Base-by-base conservation (phyloP, 2,329 filamentous ascomycete species). In the Fusarium begoniae region DNA sequence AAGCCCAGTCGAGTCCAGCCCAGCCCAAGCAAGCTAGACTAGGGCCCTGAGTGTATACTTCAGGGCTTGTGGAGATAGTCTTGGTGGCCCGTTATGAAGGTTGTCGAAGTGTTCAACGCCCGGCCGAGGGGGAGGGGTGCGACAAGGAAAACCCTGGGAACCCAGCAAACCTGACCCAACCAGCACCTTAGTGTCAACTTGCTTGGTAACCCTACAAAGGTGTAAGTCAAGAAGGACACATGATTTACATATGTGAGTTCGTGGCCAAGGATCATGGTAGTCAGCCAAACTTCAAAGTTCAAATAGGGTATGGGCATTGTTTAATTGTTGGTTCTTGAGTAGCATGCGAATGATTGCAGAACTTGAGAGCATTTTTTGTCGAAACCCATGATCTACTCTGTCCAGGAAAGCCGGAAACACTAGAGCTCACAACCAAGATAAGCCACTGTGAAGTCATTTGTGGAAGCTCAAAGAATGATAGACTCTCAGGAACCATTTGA, bases 151-250 rank as follows among this genome's bases (percentile, higher is more conserved):
- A 50, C 54, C 54, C 61, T 66, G 65, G 48, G 53, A 62, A 63
- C 67, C 72, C 57, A 69, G 54, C 60, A 72, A 73, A 72, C 62
- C 66, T 64, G 56, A 64, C 57, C 66, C 69, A 74, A 72, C 66
- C 60, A 60, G 48, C 66, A 66, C 30, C 54, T 74, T 77, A 77
- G 75, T 77, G 71, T 66, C 67, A 69, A 73, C 66, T 69, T 72
- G 64, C 69, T 72, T 73, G 63, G 72, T 69, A 76, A 76, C 75
- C 71, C 69, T 77, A 75, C 75, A 63, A 70, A 60, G 59, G 72
- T 69, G 66, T 69, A 57, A 70, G 69, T 66, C 60, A 67, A 63
- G 62, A 75, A 73, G 72, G 50, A 65, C 69, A 75, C 73, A 72
- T 77, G 75, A 77, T 69, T 72, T 60, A 66, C 57, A 58, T 63